Base-by-base conservation (phyloP, 83 land plant genomes). In the Picea abies region DNA sequence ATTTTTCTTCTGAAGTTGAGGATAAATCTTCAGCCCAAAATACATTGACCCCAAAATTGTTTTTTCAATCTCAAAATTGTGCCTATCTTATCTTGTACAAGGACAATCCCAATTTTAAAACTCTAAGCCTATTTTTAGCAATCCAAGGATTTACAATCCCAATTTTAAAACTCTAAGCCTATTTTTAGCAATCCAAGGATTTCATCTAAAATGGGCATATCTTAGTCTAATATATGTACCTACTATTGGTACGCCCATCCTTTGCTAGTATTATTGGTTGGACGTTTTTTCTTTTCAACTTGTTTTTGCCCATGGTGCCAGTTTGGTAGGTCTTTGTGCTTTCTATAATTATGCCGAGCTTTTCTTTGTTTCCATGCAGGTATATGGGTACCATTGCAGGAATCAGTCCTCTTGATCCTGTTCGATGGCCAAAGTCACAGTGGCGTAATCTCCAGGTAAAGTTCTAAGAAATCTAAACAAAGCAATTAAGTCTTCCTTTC, bases 371-470 rank as follows among this genome's bases (percentile, higher is more conserved):
- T 29, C 66, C 56, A 15, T 80, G 72, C 91, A 97, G 99, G 80
- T 97, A 95, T 82, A 98, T 94, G 97, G 99, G 99, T 22, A 98
- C 98, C 61, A 88, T 98, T 67, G 87, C 91, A 44, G 96, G 95
- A 7, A 88, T 96, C 47, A 95, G 94, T 79, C 99, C 96, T 83
- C 70, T 90, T 17, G 99, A 98, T 86, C 91, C 99, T 12, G 60
- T 89, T 69, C 89, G 97, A 68, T 98, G 99, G 99, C 98, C 96
- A 25, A 88, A 91, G 60, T 96, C 98, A 9, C 94, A 93, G 78
- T 98, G 99, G 99, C 89, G 98, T 32, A 94, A 90, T 79, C 89
- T 98, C 56, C 94, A 95, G 96, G 99, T 97, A 62, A 52, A 14
- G n/a, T 44, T 44, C 11, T 44, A 44, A 14, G 25, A 41, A 73